Evolutionary conservation across 345 rosid genomes (phyloP), one percentile per base, ranked within the genome.

Genomic region (Linum trigynum): DNA sequence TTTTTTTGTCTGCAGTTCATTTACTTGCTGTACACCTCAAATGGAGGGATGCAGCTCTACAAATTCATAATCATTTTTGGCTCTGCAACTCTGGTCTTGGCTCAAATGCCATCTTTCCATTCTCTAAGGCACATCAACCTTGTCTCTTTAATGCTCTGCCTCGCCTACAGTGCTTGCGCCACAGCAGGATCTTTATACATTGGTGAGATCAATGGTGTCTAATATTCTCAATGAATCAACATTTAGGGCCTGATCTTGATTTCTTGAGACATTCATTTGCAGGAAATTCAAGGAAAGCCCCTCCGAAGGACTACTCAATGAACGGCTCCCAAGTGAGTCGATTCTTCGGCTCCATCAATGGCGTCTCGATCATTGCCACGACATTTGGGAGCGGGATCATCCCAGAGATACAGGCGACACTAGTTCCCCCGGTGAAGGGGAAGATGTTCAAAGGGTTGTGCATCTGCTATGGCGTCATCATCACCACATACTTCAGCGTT

Each of bases 361-460:
- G 74, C 15, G 74, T 83, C 57, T 77, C 82, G 7, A 79, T 83
- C 72, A 80, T 83, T 4, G 71, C 80, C 17, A 83, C 85, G 42
- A 74, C 84, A 3, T 83, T 73, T 65, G 88, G 75, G 0, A 66
- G 82, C 51, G 91, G 84, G 57, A 86, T 86, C 11, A 80, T 86
- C 37, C 88, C 88, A 4, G 91, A 86, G 71, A 86, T 83, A 51
- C 91, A 86, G 85, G 85, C 88, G 66, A 83, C 91, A 1, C 55
- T 86, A 41, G 86, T 84, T 12, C 77, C 83, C 2, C 88, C 85
- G 0, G 83, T 82, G 9, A 77, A 80, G 70, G 91, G 86, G 35
- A 83, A 86, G 77, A 82, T 83, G 88, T 80, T 82, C 57, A 86
- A 80, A 71, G 91, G 86, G 14, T 62, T 82, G 16, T 78, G 82